Percentiles rank a stretch among this genome's conserved stretches.
These are phyloP conservation scores for Gossypium davidsonii DNA, from an alignment of 441 rosid species.

Conservation along the genomic window DNA sequence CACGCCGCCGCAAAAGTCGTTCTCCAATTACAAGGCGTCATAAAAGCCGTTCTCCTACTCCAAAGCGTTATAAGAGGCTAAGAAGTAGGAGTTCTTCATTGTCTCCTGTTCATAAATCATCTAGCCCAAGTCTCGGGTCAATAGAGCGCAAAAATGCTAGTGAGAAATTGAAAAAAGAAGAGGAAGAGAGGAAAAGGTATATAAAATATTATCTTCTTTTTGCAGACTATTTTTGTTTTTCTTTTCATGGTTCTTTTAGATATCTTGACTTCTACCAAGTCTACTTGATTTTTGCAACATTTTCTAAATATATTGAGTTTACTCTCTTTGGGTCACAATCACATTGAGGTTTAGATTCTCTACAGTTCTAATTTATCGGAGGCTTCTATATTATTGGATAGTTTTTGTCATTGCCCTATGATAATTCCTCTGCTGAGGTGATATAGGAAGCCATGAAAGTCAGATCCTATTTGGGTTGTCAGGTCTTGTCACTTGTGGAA, in stretches of 20 bases:
- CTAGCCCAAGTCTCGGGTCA: constrained; percentile 61
- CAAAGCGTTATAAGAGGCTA: constrained; percentile 65
- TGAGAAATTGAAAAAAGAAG: constrained; percentile 72
- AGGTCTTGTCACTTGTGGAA: neutral
- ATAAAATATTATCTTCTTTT: constrained; percentile 12
- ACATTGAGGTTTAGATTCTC: neutral
- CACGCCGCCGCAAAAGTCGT: constrained; percentile 56
- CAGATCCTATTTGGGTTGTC: neutral
- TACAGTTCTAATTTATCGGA: neutral
- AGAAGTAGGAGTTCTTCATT: constrained; percentile 73
- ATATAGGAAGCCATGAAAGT: neutral
- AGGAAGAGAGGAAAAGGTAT: constrained; percentile 89
- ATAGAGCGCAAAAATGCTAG: constrained; percentile 56
- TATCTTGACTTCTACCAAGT: neutral
- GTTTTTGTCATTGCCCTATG: neutral
- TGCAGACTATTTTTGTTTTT: constrained; percentile 5
- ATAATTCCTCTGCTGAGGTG: neutral
- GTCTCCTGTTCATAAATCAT: constrained; percentile 54
- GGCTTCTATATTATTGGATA: neutral
- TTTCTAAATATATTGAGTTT: neutral
- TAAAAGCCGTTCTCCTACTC: constrained; percentile 67
- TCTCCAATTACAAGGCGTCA: constrained; percentile 57
- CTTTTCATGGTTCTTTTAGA: neutral
- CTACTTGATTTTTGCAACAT: neutral
- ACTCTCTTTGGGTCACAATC: neutral